Evolutionary conservation across 2,329 filamentous ascomycete species (phyloP).

Genomic region (Cytospora piceicola): DNA sequence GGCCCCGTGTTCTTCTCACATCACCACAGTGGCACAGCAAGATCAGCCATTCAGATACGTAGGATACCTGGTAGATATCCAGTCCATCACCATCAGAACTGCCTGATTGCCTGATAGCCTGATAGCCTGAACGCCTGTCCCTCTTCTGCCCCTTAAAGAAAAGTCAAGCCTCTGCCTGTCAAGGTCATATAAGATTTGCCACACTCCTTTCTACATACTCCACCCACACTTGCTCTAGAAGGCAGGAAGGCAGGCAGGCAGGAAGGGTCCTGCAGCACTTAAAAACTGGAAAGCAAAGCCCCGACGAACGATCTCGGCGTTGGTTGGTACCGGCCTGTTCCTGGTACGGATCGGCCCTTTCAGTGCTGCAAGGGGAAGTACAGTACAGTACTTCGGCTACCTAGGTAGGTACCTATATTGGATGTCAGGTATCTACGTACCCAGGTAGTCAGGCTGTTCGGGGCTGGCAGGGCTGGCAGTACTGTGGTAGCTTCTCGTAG

Average conservation of each 20-base stretch:
- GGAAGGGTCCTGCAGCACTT: not conserved
- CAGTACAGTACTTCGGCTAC: too few relatives aligned
- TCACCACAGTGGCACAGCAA: not conserved
- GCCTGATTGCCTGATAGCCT: not conserved
- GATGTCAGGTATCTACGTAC: too few relatives aligned
- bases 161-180: too few relatives aligned
- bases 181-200: too few relatives aligned
- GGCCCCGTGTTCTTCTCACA: not conserved
- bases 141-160: not conserved
- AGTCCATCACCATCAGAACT: too few relatives aligned
- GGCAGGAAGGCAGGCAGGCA: too few relatives aligned
- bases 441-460: not conserved
- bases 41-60: not conserved
- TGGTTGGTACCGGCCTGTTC: not conserved
- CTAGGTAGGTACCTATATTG: too few relatives aligned
- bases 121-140: not conserved
- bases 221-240: not conserved
- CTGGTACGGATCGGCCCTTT: constrained; percentile 14
- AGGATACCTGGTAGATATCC: too few relatives aligned
- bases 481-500: too few relatives aligned
- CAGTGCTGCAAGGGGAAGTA: constrained; percentile 14
- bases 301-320: too few relatives aligned
- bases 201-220: not conserved
- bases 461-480: too few relatives aligned
- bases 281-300: not conserved